Base-by-base conservation (phyloP, 805 yeast species). In the Teunomyces aglyptinius region DNA sequence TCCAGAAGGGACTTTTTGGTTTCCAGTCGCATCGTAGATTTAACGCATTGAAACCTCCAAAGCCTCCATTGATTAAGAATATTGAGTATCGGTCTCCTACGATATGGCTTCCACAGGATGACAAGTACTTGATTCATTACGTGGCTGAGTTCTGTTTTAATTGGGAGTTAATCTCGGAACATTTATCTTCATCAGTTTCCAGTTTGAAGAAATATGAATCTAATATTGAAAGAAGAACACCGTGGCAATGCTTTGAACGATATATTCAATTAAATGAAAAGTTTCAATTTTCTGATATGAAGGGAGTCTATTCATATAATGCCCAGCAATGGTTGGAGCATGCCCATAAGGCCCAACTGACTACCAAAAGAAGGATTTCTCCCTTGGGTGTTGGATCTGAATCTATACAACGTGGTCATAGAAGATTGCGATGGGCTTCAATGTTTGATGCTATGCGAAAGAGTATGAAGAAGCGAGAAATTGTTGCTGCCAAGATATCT, bases 211-310 rank as follows among this genome's bases (percentile, higher is more conserved):
- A 85, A 11, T 90, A 89, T 63, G 79, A 83, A 32, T 86, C 98
- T 0, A 90, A 89, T 58, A 89, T 90, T 47, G 98, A 94, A 64
- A 80, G 97, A 58, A 78, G 99, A 58, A 94, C 98, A 0, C 96
- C 99, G 0, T 94, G 99, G 99, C 98, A 92, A 63, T 92, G 98
- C 63, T 94, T 94, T 70, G 99, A 94, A 65, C 74, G 99, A 54
- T 94, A 92, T 73, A 85, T 91, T 50, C 98, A 92, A 68, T 75
- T 94, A 53, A 89, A 88, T 57, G 97, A 92, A 49, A 83, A 85
- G 48, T 92, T 90, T 58, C 95, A 89, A 53, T 80, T 89, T 49
- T 73, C 82, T 35, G 98, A 92, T 59, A 81, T 94, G 82, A 83
- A 86, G 59, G 99, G 98, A 0, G 79, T 85, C 15, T 81, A 87